Evolutionary conservation across 2,329 filamentous ascomycete species (phyloP), one percentile per base, ranked within the genome.

Genomic region (Fusarium neocosmosporiellum): DNA sequence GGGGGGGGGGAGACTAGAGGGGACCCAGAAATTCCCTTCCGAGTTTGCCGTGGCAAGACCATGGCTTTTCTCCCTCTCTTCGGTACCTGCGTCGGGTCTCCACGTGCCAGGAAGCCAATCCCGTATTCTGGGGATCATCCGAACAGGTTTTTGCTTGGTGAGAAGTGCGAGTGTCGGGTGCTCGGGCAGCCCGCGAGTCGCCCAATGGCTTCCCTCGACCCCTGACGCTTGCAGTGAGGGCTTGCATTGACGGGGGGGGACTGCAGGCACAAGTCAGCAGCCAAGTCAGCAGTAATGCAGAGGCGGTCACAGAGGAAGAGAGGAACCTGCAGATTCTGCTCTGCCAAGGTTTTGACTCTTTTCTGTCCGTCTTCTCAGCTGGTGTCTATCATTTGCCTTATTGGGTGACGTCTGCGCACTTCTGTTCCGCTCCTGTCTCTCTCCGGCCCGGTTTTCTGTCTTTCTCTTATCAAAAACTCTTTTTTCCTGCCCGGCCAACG

Each of bases 211-310:
- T 37, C 5, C 34, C 29, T 48, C 53, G 68, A 69, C 67, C 69
- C 69, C 64, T 71, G 68, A 59, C 31, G 33, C 54, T 34, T 57
- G 31, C 54, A 37, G 54, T 18, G 10, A 36, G 54, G 31, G 33
- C 33, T 57, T 57, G 53, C 29, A 57, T 36, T 50, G 46, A 50
- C 46, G 27, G 27, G 22, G 27, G 22, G 39, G 43, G 10, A 13
- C 43, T 43, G 39, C 27, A 50, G 29, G 50, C 29, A 33, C 50
- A 54, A 33, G 50, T 54, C 50, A 54, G 46, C 33, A 34, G 46
- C 33, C 31, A 36, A 71, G 69, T 71, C 57, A 70, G 64, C 59
- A 70, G 55, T 48, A 57, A 55, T 68, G 60, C 60, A 63, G 43
- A 43, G 16, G 36, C 48, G 43, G 68, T 71, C 54, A 60, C 55